Evolutionary conservation across 257 asterid genomes (phyloP), one percentile per base, ranked within the genome.

Genomic region (Solanum pennellii): DNA sequence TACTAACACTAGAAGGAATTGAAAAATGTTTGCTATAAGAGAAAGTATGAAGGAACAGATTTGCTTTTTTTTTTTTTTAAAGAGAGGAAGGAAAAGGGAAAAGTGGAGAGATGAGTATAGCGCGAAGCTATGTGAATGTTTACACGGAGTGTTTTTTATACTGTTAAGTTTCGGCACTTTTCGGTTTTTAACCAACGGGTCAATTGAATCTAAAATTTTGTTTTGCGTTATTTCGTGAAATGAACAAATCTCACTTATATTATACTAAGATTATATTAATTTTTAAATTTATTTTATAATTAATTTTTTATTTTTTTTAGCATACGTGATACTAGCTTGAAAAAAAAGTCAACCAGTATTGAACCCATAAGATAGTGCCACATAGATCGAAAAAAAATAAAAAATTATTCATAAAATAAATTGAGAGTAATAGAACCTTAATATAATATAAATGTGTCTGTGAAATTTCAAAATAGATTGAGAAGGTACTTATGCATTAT

Each of bases 41-140:
- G 41, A 21, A 14, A 25, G 62, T 77, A 59, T 25, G 42, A 41
- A 20, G 39, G 5, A 44, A 21, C 84, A 29, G 47, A 7, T 2
- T 82, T 83, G 12, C 18, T 21, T 23, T 20, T 35, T 35, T 35
- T 35, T 35, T 20, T 37, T 73, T 33, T 33, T 33, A 33, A 44
- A 79, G 65, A 44, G 84, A 74, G 85, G 82, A 87, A 39, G 87
- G 73, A 52, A 5, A 49, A 83, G 69, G 44, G 56, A 52, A 21
- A 86, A 71, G 23, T 35, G n/a, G 62, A 18, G 62, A 7, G 11
- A 7, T 18, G 68, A 73, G 87, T 86, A 59, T 47, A 66, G 87
- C 80, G 79, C 87, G 80, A 66, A 59, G 80, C 12, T 42, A 39
- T 25, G 23, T 71, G 27, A 4, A 23, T 27, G 27, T 27, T 80